Evolutionary conservation across 1,284 basidiomycete genomes (phyloP).

Genomic region (Acaromyces ingoldii): DNA sequence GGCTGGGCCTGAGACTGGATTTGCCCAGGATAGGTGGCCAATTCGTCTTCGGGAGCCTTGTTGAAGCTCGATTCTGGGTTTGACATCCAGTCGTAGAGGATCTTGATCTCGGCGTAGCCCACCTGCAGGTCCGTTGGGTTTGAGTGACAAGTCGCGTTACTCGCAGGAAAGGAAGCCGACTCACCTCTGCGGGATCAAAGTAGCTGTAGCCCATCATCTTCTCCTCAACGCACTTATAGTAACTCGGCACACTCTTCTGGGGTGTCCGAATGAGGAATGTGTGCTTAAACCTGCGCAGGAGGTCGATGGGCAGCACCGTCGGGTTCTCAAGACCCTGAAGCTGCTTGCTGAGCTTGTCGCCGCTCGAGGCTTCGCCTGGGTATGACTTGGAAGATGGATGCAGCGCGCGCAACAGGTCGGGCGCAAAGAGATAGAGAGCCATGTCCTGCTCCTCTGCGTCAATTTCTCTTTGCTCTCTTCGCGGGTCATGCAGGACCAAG

Average conservation of each 20-base stretch:
- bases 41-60: slow-evolving; percentile 14
- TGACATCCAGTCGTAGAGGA: slow-evolving; percentile 43
- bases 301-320: slow-evolving; percentile 37
- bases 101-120: slow-evolving; percentile 25
- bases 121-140: background rate
- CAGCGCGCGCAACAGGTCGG: slow-evolving; percentile 24
- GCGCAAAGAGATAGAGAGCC: slow-evolving; percentile 43
- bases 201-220: slow-evolving; percentile 42
- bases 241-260: slow-evolving; percentile 39
- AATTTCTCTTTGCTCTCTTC: background rate
- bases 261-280: slow-evolving; percentile 49
- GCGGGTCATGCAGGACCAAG: too few species aligned
- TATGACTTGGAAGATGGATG: slow-evolving; percentile 39
- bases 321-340: slow-evolving; percentile 41
- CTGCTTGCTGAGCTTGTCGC: background rate
- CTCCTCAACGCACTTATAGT: slow-evolving; percentile 47
- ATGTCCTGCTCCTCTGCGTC: slow-evolving; percentile 22
- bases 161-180: background rate
- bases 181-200: slow-evolving; percentile 42
- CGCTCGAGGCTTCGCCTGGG: slow-evolving; percentile 3
- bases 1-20: slow-evolving; percentile 29
- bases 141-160: background rate
- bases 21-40: slow-evolving; percentile 7
- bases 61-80: slow-evolving; percentile 42
- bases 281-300: slow-evolving; percentile 42